Base-by-base conservation (phyloP, 2,329 filamentous ascomycete genomes). In the Ophiognomonia clavigignenti-juglandacearum region DNA sequence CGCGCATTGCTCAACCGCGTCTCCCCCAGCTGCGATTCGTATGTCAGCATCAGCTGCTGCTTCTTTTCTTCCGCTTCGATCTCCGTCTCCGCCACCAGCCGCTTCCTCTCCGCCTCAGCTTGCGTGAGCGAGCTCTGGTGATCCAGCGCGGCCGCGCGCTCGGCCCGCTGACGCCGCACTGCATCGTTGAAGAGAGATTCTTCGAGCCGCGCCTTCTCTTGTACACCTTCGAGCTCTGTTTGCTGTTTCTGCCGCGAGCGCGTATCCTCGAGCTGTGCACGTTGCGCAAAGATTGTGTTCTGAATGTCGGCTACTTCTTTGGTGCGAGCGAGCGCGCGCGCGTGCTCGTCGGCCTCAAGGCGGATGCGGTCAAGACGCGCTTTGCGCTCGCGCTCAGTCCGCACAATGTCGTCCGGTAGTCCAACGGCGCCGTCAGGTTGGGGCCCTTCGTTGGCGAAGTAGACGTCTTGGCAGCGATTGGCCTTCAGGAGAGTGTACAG, bases 381-480 rank as follows among this genome's bases (percentile, higher is more conserved):
- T 38, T 67, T 69, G 18, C 78, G 74, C 42, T 71, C 69, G 5
- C 74, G 70, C 41, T 82, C 78, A 43, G 72, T 67, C 0, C 68
- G 59, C 19, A 71, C 64, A 18, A 82, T 64, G 19, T 77, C 71
- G 1, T 69, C 61, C 0, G 78, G 78, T 11, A 81, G 64, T 3
- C 77, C 77, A 18, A 73, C 55, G 0, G 75, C 74, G 43, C 71
- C 77, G 0, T 72, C 66, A 1, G 78, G 78, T 48, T 82, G 78
- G 0, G 74, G 66, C 0, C 75, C 75, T 3, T 67, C 63, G 53
- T 73, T 72, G 37, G 75, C 72, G 58, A 78, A 81, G 57, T 70
- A 82, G 4, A 77, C 68, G 51, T 81, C 76, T 7, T 61, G 61
- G 5, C 70, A 73, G 11, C 78, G 72, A 53, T 78, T 80, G 39